Evolutionary conservation across 108 stramenopile genomes (phyloP).

Genomic region (Fistulifera pelliculosa): DNA sequence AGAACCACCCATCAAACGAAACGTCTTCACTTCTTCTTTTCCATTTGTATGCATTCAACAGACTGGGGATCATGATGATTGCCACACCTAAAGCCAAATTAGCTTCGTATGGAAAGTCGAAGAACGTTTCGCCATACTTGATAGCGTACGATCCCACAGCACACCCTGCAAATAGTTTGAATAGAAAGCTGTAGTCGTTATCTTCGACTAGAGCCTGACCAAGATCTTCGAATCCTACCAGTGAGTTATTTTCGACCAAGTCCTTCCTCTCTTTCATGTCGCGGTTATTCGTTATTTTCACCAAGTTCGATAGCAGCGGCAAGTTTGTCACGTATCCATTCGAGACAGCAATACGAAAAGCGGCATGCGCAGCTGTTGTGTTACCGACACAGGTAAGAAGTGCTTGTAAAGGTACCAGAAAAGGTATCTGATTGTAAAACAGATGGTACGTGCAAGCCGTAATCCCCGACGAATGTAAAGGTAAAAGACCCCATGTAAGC

Average conservation of each 20-base stretch:
- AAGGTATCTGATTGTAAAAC: constrained; percentile 81
- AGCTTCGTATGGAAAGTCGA: constrained; percentile 66
- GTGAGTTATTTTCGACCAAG: constrained; percentile 9
- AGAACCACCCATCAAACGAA: constrained; percentile 83
- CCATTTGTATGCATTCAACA: constrained; percentile 81
- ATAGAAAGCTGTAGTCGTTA: constrained; percentile 59
- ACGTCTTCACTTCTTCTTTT: constrained; percentile 66
- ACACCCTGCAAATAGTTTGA: constrained; percentile 70
- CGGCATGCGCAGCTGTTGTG: constrained; percentile 64
- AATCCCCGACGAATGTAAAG: constrained; percentile 83
- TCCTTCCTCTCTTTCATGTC: not conserved
- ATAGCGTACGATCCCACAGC: constrained; percentile 61
- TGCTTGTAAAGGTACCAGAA: constrained; percentile 83
- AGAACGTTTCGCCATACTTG: constrained; percentile 72
- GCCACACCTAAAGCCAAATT: constrained; percentile 46
- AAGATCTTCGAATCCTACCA: constrained; percentile 76
- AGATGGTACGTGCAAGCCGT: constrained; percentile 90
- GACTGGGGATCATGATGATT: constrained; percentile 51
- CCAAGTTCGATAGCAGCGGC: not conserved
- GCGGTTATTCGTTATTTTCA: not conserved
- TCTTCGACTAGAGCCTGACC: constrained; percentile 38
- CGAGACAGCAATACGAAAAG: constrained; percentile 60
- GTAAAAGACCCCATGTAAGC: constrained; percentile 87
- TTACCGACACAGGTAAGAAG: constrained; percentile 72
- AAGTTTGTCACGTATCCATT: constrained; percentile 47